Conservation (phyloP, 108 stramenopile genomes). For the Cyclotella choctawhatcheeana region DNA sequence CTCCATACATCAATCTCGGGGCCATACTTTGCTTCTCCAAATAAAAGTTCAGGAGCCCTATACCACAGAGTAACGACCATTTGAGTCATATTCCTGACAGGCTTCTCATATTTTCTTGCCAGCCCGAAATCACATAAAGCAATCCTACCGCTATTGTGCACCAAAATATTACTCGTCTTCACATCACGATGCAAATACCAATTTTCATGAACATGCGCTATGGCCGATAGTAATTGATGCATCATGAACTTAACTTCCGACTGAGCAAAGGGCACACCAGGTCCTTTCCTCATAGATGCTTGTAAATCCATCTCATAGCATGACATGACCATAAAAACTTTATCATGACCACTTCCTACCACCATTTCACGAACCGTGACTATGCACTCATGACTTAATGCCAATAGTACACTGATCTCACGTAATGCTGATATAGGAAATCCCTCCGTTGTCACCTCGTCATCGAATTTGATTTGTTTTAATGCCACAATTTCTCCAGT, state of each 20-base stretch:
- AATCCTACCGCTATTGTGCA: slow-evolving; percentile 75
- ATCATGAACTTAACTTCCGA: slow-evolving; percentile 84
- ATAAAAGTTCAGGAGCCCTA: slow-evolving; percentile 88
- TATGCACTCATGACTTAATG: slow-evolving; percentile 85
- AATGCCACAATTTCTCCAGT: slow-evolving; percentile 87
- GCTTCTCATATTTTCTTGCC: slow-evolving; percentile 81
- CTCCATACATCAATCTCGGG: slow-evolving; percentile 94
- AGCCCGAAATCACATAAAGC: slow-evolving; percentile 94
- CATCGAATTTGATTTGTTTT: slow-evolving; percentile 92
- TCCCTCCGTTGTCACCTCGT: slow-evolving; percentile 77
- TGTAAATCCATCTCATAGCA: slow-evolving; percentile 92
- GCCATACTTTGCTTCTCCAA: slow-evolving; percentile 86
- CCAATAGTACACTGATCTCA: slow-evolving; percentile 85
- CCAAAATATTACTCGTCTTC: slow-evolving; percentile 92
- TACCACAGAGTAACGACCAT: slow-evolving; percentile 94
- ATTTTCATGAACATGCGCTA: slow-evolving; percentile 76
- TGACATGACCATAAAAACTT: slow-evolving; percentile 96
- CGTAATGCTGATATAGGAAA: slow-evolving; percentile 94
- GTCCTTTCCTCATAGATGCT: slow-evolving; percentile 63
- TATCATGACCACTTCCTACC: slow-evolving; percentile 64
- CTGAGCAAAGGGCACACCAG: slow-evolving; percentile 68
- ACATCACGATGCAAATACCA: slow-evolving; percentile 94
- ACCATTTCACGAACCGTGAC: slow-evolving; percentile 90
- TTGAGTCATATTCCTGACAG: slow-evolving; percentile 75
- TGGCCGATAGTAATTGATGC: slow-evolving; percentile 80